phyloP scores from a whole-genome alignment of 805 yeast species.

The Blastobotrys peoriensis region DNA sequence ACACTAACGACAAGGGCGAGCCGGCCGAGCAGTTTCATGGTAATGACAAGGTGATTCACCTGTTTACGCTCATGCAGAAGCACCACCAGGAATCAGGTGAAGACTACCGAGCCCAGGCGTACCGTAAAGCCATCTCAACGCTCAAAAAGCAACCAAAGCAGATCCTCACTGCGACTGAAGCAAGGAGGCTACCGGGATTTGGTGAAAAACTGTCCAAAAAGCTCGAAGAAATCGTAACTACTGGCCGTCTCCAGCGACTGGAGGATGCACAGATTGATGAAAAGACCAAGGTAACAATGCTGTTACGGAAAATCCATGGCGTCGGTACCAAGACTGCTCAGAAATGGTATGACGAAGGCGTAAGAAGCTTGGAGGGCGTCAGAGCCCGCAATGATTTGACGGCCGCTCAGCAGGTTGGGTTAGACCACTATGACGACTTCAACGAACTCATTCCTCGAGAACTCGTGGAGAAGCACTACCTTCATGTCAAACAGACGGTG shows the following conservation, averaged over 20 bases:
- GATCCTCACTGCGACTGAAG: constrained; percentile 35
- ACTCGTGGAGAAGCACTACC: constrained; percentile 39
- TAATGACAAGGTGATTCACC: constrained; percentile 30
- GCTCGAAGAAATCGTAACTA: constrained; percentile 41
- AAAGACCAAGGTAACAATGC: constrained; percentile 24
- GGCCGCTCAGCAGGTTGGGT: constrained; percentile 34
- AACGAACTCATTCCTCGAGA: constrained; percentile 38
- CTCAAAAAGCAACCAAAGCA: constrained; percentile 25
- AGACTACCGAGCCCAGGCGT: constrained; percentile 36
- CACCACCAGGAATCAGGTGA: constrained; percentile 33
- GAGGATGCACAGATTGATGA: constrained; percentile 20
- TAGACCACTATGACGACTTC: constrained; percentile 46
- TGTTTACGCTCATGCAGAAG: constrained; percentile 29
- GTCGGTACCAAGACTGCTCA: constrained; percentile 42
- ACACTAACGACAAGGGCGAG: neutral
- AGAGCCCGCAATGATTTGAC: constrained; percentile 26
- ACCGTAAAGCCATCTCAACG: constrained; percentile 39
- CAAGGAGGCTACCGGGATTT: constrained; percentile 36
- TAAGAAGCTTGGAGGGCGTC: constrained; percentile 37
- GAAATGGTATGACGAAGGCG: constrained; percentile 36
- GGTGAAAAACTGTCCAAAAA: constrained; percentile 39
- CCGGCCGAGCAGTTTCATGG: constrained; percentile 14
- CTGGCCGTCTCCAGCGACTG: constrained; percentile 29
- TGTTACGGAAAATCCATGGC: constrained; percentile 41
- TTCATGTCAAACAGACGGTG: constrained; percentile 27